Evolutionary conservation across 176 grass and related monocot genomes (phyloP).

Genomic region (Poa pratensis): DNA sequence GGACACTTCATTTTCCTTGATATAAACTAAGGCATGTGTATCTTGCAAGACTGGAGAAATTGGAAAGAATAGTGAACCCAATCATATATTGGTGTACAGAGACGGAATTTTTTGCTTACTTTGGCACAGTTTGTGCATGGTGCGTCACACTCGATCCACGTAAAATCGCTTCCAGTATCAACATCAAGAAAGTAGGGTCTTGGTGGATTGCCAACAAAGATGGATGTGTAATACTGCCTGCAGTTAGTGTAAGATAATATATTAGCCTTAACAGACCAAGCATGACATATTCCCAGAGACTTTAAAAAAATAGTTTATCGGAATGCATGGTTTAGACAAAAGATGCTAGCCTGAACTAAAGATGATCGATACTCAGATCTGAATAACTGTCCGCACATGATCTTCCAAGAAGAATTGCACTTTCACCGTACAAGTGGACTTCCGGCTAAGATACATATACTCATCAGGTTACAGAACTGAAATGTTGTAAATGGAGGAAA

Average conservation of each 20-base stretch:
- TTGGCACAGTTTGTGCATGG: slow-evolving; percentile 89
- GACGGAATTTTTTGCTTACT: slow-evolving; percentile 46
- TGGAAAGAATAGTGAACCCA: slow-evolving; percentile 21
- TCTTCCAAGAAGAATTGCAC: not conserved
- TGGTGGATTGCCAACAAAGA: slow-evolving; percentile 92
- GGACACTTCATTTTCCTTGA: not conserved
- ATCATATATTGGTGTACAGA: not conserved
- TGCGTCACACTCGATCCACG: slow-evolving; percentile 97
- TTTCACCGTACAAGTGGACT: not conserved
- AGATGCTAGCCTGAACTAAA: no score
- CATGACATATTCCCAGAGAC: slow-evolving; percentile 23
- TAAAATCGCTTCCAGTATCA: slow-evolving; percentile 96
- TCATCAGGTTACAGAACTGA: not conserved
- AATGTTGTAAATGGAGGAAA: slow-evolving; percentile 12
- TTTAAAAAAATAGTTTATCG: not conserved
- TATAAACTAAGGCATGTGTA: slow-evolving; percentile 18
- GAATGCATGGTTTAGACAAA: no score
- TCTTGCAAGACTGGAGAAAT: not conserved
- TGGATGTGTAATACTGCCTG: slow-evolving; percentile 94
- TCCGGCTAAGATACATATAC: not conserved
- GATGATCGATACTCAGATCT: not conserved
- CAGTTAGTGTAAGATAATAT: slow-evolving; percentile 46
- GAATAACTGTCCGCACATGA: not conserved
- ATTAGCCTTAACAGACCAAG: slow-evolving; percentile 29
- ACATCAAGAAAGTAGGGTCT: slow-evolving; percentile 91